These are phyloP conservation scores for Alternaria sp. DNA, from an alignment of 2,329 filamentous ascomycete genomes.

Conservation along the genomic window DNA sequence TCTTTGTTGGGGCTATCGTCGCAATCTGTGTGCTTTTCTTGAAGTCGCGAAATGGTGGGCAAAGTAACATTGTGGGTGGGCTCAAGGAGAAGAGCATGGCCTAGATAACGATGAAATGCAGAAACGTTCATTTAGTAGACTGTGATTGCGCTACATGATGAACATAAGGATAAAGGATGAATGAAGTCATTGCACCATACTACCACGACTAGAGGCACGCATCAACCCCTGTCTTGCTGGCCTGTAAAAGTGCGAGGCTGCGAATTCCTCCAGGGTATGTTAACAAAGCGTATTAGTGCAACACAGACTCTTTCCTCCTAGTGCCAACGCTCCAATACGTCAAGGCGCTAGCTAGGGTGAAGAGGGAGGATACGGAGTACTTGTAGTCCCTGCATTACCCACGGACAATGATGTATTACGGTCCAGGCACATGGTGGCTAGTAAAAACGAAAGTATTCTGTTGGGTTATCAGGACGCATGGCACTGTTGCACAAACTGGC, in stretches of 20 bases:
- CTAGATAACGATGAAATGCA: conserved; percentile 33
- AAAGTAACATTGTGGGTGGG: conserved; percentile 19
- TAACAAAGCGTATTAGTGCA: too few relatives aligned
- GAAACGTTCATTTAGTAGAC: conserved; percentile 7
- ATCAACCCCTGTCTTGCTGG: too few relatives aligned
- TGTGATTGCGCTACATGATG: neutral
- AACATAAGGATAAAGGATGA: neutral
- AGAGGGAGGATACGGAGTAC: neutral
- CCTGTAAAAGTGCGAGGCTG: too few relatives aligned
- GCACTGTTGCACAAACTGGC: neutral
- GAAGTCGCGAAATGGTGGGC: conserved; percentile 43
- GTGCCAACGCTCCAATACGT: neutral
- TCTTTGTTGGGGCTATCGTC: conserved; percentile 55
- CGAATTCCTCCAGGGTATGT: too few relatives aligned
- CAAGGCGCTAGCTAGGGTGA: conserved; percentile 2
- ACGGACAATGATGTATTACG: neutral
- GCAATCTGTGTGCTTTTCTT: conserved; percentile 53
- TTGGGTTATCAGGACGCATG: neutral
- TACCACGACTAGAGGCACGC: too few relatives aligned
- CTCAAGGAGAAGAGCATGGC: conserved; percentile 53
- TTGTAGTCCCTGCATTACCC: conserved; percentile 6
- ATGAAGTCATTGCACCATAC: too few relatives aligned
- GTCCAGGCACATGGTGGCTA: neutral
- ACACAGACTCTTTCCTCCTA: neutral
- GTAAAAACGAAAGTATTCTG: conserved; percentile 3